These are phyloP conservation scores for Alternaria gaisen DNA, from an alignment of 2,329 filamentous ascomycete genomes.

Conservation along the genomic window DNA sequence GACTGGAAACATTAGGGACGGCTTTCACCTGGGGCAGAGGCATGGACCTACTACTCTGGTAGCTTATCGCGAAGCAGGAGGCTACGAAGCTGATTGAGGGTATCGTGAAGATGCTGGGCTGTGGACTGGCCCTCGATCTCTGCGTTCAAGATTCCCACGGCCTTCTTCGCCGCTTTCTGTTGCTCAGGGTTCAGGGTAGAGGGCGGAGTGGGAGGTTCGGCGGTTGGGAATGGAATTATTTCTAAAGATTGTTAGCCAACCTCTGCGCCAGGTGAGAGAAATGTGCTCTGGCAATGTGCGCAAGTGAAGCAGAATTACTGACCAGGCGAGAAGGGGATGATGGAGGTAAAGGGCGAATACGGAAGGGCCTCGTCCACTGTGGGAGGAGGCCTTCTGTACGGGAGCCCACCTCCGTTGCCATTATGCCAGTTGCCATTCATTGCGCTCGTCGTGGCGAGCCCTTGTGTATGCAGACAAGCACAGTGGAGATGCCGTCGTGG, in stretches of 20 bases:
- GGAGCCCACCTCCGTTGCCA: slow-evolving; percentile 44
- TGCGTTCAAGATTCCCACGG: slow-evolving; percentile 73
- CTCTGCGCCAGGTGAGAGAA: slow-evolving; percentile 24
- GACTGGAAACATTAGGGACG: slow-evolving; percentile 32
- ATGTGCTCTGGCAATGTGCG: slow-evolving; percentile 8
- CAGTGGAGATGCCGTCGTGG: slow-evolving; percentile 7
- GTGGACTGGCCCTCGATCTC: slow-evolving; percentile 69
- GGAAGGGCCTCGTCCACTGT: slow-evolving; percentile 78
- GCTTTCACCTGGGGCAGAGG: background rate
- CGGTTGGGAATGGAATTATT: slow-evolving; percentile 56
- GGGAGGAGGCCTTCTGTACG: slow-evolving; percentile 53
- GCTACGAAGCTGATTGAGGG: slow-evolving; percentile 76
- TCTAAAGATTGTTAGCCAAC: slow-evolving; percentile 48
- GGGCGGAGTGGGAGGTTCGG: slow-evolving; percentile 52
- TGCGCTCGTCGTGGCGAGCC: slow-evolving; percentile 15
- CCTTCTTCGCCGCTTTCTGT: slow-evolving; percentile 60
- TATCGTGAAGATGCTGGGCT: slow-evolving; percentile 74
- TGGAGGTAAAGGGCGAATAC: slow-evolving; percentile 83
- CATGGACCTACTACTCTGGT: slow-evolving; percentile 69
- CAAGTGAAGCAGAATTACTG: slow-evolving; percentile 41
- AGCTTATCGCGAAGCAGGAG: slow-evolving; percentile 76
- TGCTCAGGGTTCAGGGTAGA: slow-evolving; percentile 54
- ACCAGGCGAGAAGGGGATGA: slow-evolving; percentile 81
- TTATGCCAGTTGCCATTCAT: slow-evolving; percentile 48
- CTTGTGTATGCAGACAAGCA: slow-evolving; percentile 2